A percentile compares a stretch with the other conserved stretches of the same genome.
Conservation (phyloP, 2,329 filamentous ascomycete species). For the Ophiostoma ulmi region DNA sequence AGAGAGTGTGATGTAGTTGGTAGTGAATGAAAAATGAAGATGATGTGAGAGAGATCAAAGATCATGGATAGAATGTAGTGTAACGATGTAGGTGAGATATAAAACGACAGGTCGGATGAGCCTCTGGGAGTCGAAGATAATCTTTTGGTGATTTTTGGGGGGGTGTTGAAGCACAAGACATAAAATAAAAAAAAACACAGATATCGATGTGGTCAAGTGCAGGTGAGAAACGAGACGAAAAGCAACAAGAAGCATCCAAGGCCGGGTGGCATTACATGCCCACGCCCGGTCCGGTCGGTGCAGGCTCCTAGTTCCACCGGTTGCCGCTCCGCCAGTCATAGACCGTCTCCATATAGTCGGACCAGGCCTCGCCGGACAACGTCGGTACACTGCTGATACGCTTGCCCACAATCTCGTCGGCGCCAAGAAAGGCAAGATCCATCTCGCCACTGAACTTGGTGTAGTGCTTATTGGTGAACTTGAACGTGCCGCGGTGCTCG, state of each 20-base stretch:
- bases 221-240: neutral
- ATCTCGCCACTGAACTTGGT: slow-evolving; percentile 30
- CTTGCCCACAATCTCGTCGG: slow-evolving; percentile 29
- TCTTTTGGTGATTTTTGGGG: neutral
- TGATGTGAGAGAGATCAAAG: too few relatives aligned
- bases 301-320: slow-evolving; percentile 23
- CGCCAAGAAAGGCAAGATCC: slow-evolving; percentile 29
- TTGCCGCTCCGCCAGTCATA: slow-evolving; percentile 28
- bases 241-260: neutral
- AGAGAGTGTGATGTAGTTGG: neutral
- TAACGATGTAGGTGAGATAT: too few relatives aligned
- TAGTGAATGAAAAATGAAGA: neutral
- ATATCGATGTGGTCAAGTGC: too few relatives aligned
- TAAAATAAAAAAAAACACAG: neutral
- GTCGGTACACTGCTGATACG: slow-evolving; percentile 28
- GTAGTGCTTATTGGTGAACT: slow-evolving; percentile 31
- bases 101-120: too few relatives aligned
- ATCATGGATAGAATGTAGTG: too few relatives aligned
- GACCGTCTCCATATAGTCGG: slow-evolving; percentile 29
- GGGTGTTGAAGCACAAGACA: neutral
- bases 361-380: slow-evolving; percentile 27
- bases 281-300: too few relatives aligned
- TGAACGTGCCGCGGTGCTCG: slow-evolving; percentile 30
- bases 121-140: too few relatives aligned
- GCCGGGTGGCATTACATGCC: neutral